phyloP scores from a whole-genome alignment of 768 basidiomycete genomes.

The Pisolithus tinctorius region DNA sequence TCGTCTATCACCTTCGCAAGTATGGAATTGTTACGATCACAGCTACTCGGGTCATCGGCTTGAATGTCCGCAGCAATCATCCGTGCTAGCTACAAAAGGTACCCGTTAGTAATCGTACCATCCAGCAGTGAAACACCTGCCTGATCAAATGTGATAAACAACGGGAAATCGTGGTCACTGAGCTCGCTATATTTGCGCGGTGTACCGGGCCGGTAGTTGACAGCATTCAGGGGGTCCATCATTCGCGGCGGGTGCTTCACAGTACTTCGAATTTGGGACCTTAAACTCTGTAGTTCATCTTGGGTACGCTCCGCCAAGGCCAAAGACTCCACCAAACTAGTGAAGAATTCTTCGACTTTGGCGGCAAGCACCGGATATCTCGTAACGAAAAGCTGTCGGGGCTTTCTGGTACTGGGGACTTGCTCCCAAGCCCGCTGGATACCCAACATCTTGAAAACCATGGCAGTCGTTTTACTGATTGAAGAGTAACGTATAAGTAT shows the following conservation, averaged over 20 bases:
- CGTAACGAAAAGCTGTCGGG: conserved; percentile 68
- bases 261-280: conserved; percentile 8
- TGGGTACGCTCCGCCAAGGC: conserved; percentile 28
- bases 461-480: conserved; percentile 65
- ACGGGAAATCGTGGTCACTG: conserved; percentile 54
- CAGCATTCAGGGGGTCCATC: conserved; percentile 33
- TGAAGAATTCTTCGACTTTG: conserved; percentile 65
- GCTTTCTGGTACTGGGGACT: conserved; percentile 33
- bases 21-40: conserved; percentile 7
- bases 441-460: conserved; percentile 70
- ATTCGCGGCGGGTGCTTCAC: conserved; percentile 13
- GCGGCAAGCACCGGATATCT: conserved; percentile 57
- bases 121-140: conserved; percentile 27
- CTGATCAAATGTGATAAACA: conserved; percentile 62
- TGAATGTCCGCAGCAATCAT: conserved; percentile 23
- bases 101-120: not conserved
- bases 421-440: conserved; percentile 50
- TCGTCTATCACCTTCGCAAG: conserved; percentile 8
- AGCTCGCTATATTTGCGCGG: conserved; percentile 51
- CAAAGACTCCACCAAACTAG: conserved; percentile 43
- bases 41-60: not conserved
- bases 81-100: conserved; percentile 12
- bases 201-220: conserved; percentile 15
- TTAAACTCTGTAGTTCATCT: conserved; percentile 31
- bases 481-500: not conserved